Evolutionary conservation across 805 yeast species (phyloP).

Genomic region (Tetrapisispora namnaoensis): DNA sequence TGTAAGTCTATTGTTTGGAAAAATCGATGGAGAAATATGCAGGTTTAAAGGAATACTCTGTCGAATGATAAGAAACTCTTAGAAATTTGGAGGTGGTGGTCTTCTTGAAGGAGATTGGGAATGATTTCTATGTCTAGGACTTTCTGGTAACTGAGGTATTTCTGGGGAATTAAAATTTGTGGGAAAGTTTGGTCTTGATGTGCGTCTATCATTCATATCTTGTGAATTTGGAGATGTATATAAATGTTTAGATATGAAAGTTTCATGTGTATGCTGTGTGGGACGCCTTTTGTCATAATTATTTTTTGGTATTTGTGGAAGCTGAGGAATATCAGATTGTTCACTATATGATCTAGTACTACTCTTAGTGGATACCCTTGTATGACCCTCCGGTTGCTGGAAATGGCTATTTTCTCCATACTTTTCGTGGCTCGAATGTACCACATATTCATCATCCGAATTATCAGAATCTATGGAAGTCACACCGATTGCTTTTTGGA

Average conservation of each 20-base stretch:
- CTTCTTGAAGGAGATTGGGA: constrained; percentile 15
- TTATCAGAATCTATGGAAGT: constrained; percentile 9
- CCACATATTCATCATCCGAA: constrained; percentile 5
- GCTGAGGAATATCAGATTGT: constrained; percentile 9
- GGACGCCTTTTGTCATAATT: not conserved
- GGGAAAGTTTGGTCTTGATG: constrained; percentile 1
- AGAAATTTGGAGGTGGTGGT: constrained; percentile 15
- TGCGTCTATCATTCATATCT: not conserved
- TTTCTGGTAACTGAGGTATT: constrained; percentile 10
- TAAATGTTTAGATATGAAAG: constrained; percentile 1
- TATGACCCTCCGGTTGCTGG: constrained; percentile 1
- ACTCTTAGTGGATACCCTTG: constrained; percentile 1
- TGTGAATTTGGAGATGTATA: constrained; percentile 15
- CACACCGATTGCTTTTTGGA: constrained; percentile 31
- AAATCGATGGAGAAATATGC: not conserved
- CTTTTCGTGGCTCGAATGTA: not conserved
- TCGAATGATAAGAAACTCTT: not conserved
- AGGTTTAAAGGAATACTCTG: not conserved
- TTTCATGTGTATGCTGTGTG: not conserved
- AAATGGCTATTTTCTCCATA: not conserved
- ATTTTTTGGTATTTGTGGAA: constrained; percentile 9
- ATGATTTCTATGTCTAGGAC: constrained; percentile 5
- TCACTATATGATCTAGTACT: not conserved
- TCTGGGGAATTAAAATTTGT: not conserved
- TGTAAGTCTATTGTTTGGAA: no score